Percentiles rank a stretch among this genome's conserved stretches.
These are phyloP conservation scores for Vitis hybrid DNA, from an alignment of 177 flowering plant genomes.

Conservation along the genomic window DNA sequence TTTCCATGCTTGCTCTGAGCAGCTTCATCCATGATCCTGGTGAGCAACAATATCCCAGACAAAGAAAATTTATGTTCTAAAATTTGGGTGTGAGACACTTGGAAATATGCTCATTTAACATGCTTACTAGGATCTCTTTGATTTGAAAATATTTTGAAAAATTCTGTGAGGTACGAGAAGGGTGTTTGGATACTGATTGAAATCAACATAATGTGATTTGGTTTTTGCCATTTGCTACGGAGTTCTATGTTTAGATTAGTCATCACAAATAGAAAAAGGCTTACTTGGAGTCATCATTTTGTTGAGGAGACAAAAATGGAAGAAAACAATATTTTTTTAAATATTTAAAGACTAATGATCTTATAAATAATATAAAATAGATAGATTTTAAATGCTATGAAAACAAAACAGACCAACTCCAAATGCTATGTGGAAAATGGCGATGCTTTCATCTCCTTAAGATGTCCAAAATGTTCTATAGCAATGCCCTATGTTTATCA, in stretches of 20 bases:
- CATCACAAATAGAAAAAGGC: background rate
- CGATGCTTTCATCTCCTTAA: background rate
- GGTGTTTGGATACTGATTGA: background rate
- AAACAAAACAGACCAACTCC: background rate
- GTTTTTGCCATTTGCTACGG: background rate
- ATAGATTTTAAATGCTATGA: background rate
- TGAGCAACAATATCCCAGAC: slow-evolving; percentile 20
- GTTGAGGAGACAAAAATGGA: background rate
- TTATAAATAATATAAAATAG: background rate
- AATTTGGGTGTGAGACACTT: background rate
- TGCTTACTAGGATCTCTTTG: background rate
- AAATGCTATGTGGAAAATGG: background rate
- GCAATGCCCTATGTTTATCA: background rate
- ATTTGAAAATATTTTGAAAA: background rate
- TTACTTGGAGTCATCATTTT: background rate
- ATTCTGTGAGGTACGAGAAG: background rate
- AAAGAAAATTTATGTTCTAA: background rate
- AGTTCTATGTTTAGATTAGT: background rate
- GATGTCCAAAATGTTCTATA: background rate
- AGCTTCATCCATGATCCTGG: slow-evolving; percentile 68
- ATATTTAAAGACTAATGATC: background rate
- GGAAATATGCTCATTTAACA: too few relatives aligned
- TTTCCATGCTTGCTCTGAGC: slow-evolving; percentile 68
- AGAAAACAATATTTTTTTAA: background rate
- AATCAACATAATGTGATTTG: background rate